A percentile compares a stretch with the other conserved stretches of the same genome.
These are phyloP conservation scores for Turritis glabra DNA, from an alignment of 345 rosid species.

Conservation along the genomic window DNA sequence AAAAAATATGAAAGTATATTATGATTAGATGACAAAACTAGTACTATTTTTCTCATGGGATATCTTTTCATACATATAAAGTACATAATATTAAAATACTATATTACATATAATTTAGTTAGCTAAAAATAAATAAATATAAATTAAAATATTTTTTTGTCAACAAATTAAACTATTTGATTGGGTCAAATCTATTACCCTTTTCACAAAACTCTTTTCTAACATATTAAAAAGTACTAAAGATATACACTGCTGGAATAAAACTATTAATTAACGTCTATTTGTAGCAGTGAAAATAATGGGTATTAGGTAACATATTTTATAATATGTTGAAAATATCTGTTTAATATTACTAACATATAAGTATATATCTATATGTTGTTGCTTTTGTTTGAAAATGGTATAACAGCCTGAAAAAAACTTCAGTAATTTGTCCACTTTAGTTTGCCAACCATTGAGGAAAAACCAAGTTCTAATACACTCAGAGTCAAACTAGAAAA, in stretches of 20 bases:
- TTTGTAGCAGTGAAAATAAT: background rate
- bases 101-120: background rate
- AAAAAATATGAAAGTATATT: background rate
- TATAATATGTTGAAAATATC: background rate
- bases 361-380: background rate
- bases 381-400: too few species aligned
- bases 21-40: background rate
- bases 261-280: background rate
- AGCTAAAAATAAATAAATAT: too few species aligned
- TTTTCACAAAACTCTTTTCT: background rate
- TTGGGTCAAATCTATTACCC: background rate
- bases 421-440: slow-evolving; percentile 32
- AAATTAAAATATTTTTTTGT: too few species aligned
- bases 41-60: background rate
- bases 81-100: background rate
- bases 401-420: slow-evolving; percentile 22
- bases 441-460: slow-evolving; percentile 45
- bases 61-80: background rate
- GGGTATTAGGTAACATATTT: background rate
- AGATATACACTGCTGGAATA: background rate
- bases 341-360: background rate
- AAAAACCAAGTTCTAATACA: slow-evolving; percentile 30
- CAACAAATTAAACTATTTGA: background rate
- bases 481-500: slow-evolving; percentile 39
- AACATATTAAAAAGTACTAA: background rate